Evolutionary conservation across 2,329 filamentous ascomycete species (phyloP), one percentile per base, ranked within the genome.

Genomic region (Colletotrichum orbiculare): DNA sequence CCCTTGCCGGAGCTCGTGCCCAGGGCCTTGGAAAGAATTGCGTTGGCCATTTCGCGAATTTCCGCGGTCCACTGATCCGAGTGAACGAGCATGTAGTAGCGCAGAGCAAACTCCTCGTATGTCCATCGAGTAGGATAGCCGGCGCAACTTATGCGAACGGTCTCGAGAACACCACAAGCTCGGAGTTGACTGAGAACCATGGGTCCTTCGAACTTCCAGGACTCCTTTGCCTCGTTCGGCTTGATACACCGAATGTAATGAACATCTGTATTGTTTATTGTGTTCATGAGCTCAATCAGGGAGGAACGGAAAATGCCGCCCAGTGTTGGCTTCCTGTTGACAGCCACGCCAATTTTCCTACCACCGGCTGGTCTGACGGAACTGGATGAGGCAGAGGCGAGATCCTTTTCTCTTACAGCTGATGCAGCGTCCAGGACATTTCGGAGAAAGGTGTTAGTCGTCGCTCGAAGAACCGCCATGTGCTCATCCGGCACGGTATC

Each of bases 171-270:
- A 94, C 96, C 96, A 81, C 96, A 99, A 80, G 96, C 96, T 78
- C 96, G 90, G 73, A 99, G 84, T 79, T 99, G 96, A 78, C 93
- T 97, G 67, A 99, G 86, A 71, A 99, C 96, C 96, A 99, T 99
- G 3, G 96, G 96, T 0, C 96, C 96, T 76, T 99, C 96, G 68
- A 98, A 99, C 73, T 96, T 95, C 96, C 96, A 99, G 0, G 96
- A 89, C 73, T 92, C 92, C 79, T 99, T 99, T 54, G 89, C 93
- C 80, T 99, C 96, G 76, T 99, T 99, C 38, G 96, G 96, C 81
- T 99, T 99, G 81, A 99, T 98, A 78, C 96, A 99, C 71, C 96
- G 90, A 75, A 99, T 99, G 79, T 99, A 99, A 79, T 99, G 96
- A 17, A 98, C 96, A 76, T 99, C 96, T 3, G 96, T 99, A 71